Base-by-base conservation (phyloP, 2,329 filamentous ascomycete species). In the Colletotrichum shisoi region DNA sequence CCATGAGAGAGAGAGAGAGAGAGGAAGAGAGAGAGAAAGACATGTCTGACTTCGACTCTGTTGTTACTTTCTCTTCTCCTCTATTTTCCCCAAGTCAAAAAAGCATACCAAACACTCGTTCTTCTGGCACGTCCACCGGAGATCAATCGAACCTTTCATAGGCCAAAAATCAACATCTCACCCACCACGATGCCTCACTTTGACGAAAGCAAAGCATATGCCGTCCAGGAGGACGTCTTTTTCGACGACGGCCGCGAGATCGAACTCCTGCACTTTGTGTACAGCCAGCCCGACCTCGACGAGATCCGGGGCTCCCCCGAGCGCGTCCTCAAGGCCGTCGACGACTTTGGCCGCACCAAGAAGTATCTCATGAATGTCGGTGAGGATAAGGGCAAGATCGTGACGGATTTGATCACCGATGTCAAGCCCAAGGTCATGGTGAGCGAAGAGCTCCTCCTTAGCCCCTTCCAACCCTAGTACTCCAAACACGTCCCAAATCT, bases 361-460 rank as follows among this genome's bases (percentile, higher is more conserved):
- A 91, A 89, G 74, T 91, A 89, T 70, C 84, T 94, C 58, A 94
- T 94, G 89, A 94, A 93, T 70, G 87, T 95, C 2, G 91, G 92
- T 46, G 84, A 88, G 71, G 83, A 88, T 73, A 95, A 95, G 78
- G 91, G 90, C 53, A 84, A 82, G 69, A 89, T 93, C 60, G 86
- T 94, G 1, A 84, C 84, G 9, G 83, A 90, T 37, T 76, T 94
- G 45, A 93, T 95, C 67, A 80, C 81, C 21, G 81, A 90, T 69
- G 79, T 84, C 54, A 91, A 89, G 74, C 91, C 91, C 0, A 76
- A 86, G 61, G 82, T 82, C 3, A 91, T 93, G 87, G 85, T 85
- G 62, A 74, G 62, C 40, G 7, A 4, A 13, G 4, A n/a, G 15
- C 27, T 8, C n/a, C 17, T 19, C 11, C 11, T 5, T 4, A 11